phyloP scores from a whole-genome alignment of 106 monocot species.

The Allium sativum region DNA sequence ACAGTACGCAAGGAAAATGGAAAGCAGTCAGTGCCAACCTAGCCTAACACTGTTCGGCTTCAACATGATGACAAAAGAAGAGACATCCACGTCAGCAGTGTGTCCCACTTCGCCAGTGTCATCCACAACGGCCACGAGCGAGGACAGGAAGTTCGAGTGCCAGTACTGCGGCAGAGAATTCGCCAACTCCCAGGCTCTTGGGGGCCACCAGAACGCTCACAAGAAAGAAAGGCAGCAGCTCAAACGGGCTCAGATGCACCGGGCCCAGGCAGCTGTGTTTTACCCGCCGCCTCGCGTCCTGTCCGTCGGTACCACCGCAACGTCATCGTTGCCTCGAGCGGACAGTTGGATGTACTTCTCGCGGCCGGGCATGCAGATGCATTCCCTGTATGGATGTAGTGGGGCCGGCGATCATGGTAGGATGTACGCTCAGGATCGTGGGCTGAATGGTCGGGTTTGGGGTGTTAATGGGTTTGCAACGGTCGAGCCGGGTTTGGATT shows the following conservation, averaged over 20 bases:
- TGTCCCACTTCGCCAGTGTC: constrained; percentile 2
- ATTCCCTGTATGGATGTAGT: constrained; percentile 4
- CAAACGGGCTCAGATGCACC: constrained; percentile 37
- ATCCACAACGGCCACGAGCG: constrained; percentile 1
- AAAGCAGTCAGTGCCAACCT: constrained; percentile 20
- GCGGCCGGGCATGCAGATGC: not conserved
- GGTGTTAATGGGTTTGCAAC: not conserved
- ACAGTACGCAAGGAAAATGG: not conserved
- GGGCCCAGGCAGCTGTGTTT: not conserved
- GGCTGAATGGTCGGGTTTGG: not conserved
- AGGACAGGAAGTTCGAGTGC: constrained; percentile 50
- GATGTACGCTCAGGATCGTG: not conserved
- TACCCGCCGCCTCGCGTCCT: not conserved
- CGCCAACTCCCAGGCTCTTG: constrained; percentile 36
- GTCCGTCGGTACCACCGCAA: not conserved
- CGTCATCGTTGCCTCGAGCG: not conserved
- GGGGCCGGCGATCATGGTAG: not conserved
- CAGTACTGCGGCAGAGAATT: constrained; percentile 63
- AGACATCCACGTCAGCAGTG: not conserved
- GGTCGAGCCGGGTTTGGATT: not conserved
- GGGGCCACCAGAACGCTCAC: constrained; percentile 51
- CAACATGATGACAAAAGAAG: constrained; percentile 11
- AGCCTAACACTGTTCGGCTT: constrained; percentile 49
- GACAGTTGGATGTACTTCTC: constrained; percentile 1
- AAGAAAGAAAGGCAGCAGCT: constrained; percentile 46